Evolutionary conservation across 2,329 filamentous ascomycete genomes (phyloP).

Genomic region (Beauveria medogensis): DNA sequence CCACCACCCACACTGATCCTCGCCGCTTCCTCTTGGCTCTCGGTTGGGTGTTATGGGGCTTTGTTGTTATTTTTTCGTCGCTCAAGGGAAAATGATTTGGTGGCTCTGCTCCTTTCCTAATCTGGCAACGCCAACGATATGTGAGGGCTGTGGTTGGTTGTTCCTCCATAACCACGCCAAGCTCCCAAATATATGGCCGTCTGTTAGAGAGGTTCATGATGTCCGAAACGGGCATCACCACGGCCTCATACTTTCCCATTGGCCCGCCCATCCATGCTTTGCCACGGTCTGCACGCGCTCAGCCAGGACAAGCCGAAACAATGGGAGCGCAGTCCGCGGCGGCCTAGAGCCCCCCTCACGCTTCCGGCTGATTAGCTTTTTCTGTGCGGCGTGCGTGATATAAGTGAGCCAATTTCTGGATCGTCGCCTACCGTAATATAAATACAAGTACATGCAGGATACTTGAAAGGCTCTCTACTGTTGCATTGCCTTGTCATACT

Average conservation of each 20-base stretch:
- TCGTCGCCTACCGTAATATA: background rate
- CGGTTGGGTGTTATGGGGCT: background rate
- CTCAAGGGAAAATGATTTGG: background rate
- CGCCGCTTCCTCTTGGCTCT: background rate
- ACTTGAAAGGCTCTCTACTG: background rate
- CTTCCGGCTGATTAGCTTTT: background rate
- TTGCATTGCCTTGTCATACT: background rate
- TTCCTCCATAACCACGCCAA: constrained; percentile 10
- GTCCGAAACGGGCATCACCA: background rate
- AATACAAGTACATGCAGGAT: constrained; percentile 7
- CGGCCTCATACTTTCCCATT: background rate
- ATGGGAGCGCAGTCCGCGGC: background rate
- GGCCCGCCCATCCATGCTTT: background rate
- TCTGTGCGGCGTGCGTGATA: constrained; percentile 2
- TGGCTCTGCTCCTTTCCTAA: constrained; percentile 4
- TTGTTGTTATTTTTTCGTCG: background rate
- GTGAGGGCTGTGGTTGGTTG: constrained; percentile 10
- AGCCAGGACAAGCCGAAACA: background rate
- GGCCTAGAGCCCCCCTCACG: background rate
- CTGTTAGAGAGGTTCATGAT: constrained; percentile 11
- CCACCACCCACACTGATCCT: background rate
- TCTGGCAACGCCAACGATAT: constrained; percentile 8
- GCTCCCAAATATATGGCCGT: constrained; percentile 10
- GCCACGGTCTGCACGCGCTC: background rate
- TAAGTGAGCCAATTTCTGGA: background rate